Conservation (phyloP, 768 basidiomycete genomes). For the Termitomyces titanicus region DNA sequence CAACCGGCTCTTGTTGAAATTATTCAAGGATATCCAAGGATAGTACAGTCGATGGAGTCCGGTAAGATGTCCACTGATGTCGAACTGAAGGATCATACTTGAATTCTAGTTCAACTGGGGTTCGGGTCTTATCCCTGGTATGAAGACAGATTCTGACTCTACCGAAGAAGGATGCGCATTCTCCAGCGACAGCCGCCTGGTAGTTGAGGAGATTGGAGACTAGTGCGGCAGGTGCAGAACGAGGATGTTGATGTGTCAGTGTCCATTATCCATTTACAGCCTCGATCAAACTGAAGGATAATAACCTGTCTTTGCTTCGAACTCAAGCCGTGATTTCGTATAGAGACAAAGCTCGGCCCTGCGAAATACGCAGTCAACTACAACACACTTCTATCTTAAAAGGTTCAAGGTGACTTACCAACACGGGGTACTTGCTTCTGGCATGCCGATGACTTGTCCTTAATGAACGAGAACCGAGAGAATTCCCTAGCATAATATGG, state of each 20-base stretch:
- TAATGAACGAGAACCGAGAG: too few relatives aligned
- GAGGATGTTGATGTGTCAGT: not conserved
- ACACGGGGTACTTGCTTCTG: not conserved
- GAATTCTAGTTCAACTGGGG: not conserved
- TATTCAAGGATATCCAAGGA: not conserved
- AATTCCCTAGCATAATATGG: not conserved
- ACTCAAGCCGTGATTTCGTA: not conserved
- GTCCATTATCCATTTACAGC: too few relatives aligned
- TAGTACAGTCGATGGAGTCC: not conserved
- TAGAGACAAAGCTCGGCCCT: not conserved
- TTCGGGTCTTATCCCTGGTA: not conserved
- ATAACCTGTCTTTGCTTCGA: too few relatives aligned
- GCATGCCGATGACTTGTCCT: not conserved
- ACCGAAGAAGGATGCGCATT: not conserved
- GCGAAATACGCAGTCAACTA: not conserved
- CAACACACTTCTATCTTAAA: not conserved
- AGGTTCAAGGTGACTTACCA: not conserved
- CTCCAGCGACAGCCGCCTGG: not conserved
- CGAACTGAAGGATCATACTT: not conserved
- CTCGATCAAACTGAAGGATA: too few relatives aligned
- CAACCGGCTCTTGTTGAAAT: not conserved
- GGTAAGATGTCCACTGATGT: not conserved
- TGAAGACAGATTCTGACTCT: not conserved
- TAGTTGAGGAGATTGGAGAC: not conserved
- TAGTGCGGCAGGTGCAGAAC: not conserved